phyloP scores from a whole-genome alignment of 768 basidiomycete genomes.

The Paxillus rubicundulus region DNA sequence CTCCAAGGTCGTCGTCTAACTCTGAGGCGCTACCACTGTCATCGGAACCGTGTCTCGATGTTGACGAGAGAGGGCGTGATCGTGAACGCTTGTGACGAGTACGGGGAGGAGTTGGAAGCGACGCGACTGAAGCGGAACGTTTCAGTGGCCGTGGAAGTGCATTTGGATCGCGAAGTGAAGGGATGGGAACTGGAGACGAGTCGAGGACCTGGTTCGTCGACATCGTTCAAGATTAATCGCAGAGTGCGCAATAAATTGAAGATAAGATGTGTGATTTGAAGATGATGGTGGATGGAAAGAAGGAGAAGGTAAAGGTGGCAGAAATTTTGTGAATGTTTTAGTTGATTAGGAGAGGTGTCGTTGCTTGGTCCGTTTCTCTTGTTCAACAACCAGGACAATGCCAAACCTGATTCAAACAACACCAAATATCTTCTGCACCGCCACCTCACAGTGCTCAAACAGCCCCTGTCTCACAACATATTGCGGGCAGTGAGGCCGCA shows the following conservation, averaged over 20 bases:
- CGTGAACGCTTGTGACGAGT: slow-evolving; percentile 51
- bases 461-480: too few relatives aligned
- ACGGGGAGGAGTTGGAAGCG: slow-evolving; percentile 65
- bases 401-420: slow-evolving; percentile 15
- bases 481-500: too few relatives aligned
- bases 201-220: slow-evolving; percentile 35
- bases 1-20: slow-evolving; percentile 17
- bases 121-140: slow-evolving; percentile 61
- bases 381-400: slow-evolving; percentile 11
- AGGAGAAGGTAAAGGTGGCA: neutral
- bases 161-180: slow-evolving; percentile 13
- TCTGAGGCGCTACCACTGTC: slow-evolving; percentile 38
- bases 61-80: slow-evolving; percentile 41
- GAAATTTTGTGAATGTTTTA: neutral
- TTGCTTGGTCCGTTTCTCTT: neutral
- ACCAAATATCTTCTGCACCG: slow-evolving; percentile 5
- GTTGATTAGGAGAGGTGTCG: neutral
- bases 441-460: neutral
- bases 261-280: neutral
- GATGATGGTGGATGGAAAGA: neutral
- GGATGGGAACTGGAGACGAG: slow-evolving; percentile 25
- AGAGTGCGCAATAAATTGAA: neutral
- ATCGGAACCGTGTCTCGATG: slow-evolving; percentile 45
- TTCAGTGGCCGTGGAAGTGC: slow-evolving; percentile 42
- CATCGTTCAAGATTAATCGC: slow-evolving; percentile 14